A percentile compares a stretch with the other conserved stretches of the same genome.
Evolutionary conservation across 2,329 filamentous ascomycete species (phyloP).

Genomic region (Drechslerella dactyloides): DNA sequence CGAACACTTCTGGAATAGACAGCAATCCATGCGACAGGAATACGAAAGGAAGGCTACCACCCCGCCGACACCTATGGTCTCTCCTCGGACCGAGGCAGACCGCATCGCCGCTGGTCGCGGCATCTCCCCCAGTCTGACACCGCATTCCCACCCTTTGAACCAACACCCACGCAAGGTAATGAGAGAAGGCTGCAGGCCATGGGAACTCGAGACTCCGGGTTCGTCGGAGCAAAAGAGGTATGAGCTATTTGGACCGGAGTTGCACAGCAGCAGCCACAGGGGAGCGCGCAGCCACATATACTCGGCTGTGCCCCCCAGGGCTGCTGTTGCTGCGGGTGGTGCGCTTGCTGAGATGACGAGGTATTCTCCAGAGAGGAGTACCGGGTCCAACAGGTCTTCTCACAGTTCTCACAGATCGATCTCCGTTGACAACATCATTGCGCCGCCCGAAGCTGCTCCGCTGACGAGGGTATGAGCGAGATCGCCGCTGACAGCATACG

Average conservation of each 20-base stretch:
- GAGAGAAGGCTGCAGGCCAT: conserved; percentile 46
- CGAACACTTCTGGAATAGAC: conserved; percentile 73
- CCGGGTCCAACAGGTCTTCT: conserved; percentile 42
- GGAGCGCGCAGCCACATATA: background rate
- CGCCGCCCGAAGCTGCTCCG: conserved; percentile 50
- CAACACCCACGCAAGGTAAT: conserved; percentile 52
- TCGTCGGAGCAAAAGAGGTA: conserved; percentile 47
- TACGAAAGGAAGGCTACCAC: conserved; percentile 42
- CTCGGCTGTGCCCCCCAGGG: conserved; percentile 21
- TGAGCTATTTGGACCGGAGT: conserved; percentile 44
- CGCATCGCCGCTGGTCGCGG: conserved; percentile 49
- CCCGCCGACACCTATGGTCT: conserved; percentile 55
- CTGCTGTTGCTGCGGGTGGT: conserved; percentile 43
- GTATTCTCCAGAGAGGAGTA: conserved; percentile 50
- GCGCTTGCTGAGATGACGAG: conserved; percentile 50
- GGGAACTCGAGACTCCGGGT: conserved; percentile 41
- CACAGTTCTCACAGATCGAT: conserved; percentile 52
- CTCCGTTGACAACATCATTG: conserved; percentile 52
- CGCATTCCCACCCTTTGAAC: conserved; percentile 50
- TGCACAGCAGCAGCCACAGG: conserved; percentile 40
- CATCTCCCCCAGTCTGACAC: conserved; percentile 35
- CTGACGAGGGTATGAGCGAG: conserved; percentile 47
- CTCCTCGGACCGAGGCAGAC: conserved; percentile 53
- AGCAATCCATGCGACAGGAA: conserved; percentile 50
- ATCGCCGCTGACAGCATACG: conserved; percentile 13